Conservation (phyloP, 192 early-diverging fungal species). For the Coemansia sp. region DNA sequence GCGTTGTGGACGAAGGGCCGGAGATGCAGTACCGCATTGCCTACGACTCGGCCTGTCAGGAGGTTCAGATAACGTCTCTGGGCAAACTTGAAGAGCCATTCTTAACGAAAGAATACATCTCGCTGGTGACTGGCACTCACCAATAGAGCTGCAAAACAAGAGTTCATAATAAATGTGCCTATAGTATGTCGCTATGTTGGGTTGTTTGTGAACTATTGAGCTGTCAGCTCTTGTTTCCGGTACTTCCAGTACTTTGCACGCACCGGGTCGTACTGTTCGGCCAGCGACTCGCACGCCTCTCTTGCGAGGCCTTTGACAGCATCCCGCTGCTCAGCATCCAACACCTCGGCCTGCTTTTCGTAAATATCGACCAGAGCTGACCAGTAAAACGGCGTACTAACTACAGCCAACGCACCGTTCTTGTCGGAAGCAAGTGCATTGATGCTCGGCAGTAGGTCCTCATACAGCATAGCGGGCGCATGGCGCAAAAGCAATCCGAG, state of each 20-base stretch:
- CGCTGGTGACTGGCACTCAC: conserved; percentile 9
- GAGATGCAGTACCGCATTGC: conserved; percentile 37
- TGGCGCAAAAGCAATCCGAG: conserved; percentile 56
- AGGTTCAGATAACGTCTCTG: conserved; percentile 9
- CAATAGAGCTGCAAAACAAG: not conserved
- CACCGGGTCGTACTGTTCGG: conserved; percentile 25
- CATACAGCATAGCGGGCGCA: conserved; percentile 25
- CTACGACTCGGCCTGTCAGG: conserved; percentile 12
- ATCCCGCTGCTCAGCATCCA: conserved; percentile 2
- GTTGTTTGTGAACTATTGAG: not conserved
- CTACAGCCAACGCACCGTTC: conserved; percentile 10
- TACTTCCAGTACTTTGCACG: conserved; percentile 43
- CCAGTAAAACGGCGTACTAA: conserved; percentile 42
- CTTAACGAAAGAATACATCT: conserved; percentile 24
- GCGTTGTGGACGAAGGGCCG: conserved; percentile 18
- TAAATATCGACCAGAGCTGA: conserved; percentile 44
- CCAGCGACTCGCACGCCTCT: conserved; percentile 23
- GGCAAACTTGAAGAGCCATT: conserved; percentile 15
- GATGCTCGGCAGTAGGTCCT: conserved; percentile 29
- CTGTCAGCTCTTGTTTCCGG: conserved; percentile 13
- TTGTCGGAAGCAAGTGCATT: conserved; percentile 18
- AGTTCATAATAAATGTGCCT: no score
- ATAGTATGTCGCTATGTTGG: not conserved
- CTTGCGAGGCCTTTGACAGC: conserved; percentile 11
- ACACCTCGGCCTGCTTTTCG: conserved; percentile 19